A percentile compares a stretch with the other conserved stretches of the same genome.
Evolutionary conservation across 2,329 filamentous ascomycete species (phyloP).

Genomic region (Coccinonectria pachysandricola): DNA sequence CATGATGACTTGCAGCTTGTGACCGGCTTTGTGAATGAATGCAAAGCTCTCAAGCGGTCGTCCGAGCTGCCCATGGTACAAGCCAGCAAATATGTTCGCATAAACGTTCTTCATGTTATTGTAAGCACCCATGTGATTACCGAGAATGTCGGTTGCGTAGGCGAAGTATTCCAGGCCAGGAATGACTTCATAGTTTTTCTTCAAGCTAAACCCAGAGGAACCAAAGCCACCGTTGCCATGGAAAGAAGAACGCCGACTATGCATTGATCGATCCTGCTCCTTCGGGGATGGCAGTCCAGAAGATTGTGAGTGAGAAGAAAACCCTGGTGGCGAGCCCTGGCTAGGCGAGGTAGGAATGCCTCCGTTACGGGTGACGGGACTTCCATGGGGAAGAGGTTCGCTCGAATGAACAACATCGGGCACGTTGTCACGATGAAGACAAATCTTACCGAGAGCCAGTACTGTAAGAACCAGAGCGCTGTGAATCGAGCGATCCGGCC

Average conservation of each 20-base stretch:
- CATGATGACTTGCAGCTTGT: slow-evolving; percentile 59
- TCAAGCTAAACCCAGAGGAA: slow-evolving; percentile 19
- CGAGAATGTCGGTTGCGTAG: slow-evolving; percentile 76
- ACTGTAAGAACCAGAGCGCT: slow-evolving; percentile 77
- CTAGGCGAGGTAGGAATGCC: slow-evolving; percentile 39
- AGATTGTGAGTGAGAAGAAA: slow-evolving; percentile 36
- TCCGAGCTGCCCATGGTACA: slow-evolving; percentile 83
- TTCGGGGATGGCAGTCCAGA: slow-evolving; percentile 42
- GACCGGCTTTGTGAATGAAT: slow-evolving; percentile 47
- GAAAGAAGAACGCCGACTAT: slow-evolving; percentile 42
- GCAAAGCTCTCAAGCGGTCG: slow-evolving; percentile 76
- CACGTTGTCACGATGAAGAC: slow-evolving; percentile 42
- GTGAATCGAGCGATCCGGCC: slow-evolving; percentile 56
- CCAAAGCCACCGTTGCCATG: slow-evolving; percentile 28
- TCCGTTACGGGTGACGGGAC: slow-evolving; percentile 35
- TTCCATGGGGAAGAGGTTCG: slow-evolving; percentile 24
- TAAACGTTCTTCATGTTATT: slow-evolving; percentile 78
- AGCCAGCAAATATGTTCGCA: slow-evolving; percentile 69
- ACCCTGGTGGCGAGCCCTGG: slow-evolving; percentile 43
- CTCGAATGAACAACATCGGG: slow-evolving; percentile 43
- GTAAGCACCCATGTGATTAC: slow-evolving; percentile 67
- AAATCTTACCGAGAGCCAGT: slow-evolving; percentile 79
- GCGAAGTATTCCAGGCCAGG: slow-evolving; percentile 87
- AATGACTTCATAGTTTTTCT: slow-evolving; percentile 68
- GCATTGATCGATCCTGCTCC: slow-evolving; percentile 34